Evolutionary conservation across 2,329 filamentous ascomycete species (phyloP).

Genomic region (Clarireedia paspali): DNA sequence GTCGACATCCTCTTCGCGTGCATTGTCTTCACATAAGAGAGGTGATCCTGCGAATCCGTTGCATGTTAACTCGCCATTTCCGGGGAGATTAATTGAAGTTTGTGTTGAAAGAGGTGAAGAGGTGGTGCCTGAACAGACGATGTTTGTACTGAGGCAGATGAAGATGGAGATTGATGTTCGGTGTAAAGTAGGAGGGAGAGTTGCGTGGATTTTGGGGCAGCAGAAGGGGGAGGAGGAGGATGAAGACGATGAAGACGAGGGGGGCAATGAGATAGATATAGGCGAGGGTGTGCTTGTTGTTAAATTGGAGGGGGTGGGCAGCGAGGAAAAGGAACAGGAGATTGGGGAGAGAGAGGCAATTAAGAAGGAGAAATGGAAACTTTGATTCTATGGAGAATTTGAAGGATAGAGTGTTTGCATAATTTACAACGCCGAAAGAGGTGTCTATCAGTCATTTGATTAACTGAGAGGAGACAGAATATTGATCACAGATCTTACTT

Average conservation of each 20-base stretch:
- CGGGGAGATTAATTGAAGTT: not conserved
- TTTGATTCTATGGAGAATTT: not conserved
- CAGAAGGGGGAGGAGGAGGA: not conserved
- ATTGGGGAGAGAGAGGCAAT: not conserved
- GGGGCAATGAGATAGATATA: not conserved
- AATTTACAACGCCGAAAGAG: not conserved
- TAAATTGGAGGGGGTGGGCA: not conserved
- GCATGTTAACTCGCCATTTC: not conserved
- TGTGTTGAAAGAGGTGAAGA: not conserved
- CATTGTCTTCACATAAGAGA: not conserved
- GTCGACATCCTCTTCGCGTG: not conserved
- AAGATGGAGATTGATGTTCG: not conserved
- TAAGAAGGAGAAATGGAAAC: not conserved
- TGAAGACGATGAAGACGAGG: not conserved
- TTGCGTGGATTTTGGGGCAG: not conserved
- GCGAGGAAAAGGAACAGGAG: not conserved
- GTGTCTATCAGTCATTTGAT: not conserved
- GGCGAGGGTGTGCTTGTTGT: not conserved
- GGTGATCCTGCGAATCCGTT: not conserved
- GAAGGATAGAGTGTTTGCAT: not conserved
- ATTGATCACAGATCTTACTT: too few relatives aligned
- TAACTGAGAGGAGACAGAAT: too few relatives aligned
- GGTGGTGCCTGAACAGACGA: not conserved
- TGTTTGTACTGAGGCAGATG: not conserved
- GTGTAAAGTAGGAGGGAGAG: not conserved